phyloP scores from a whole-genome alignment of 2,329 filamentous ascomycete species.

The Ramularia collo-cygni region DNA sequence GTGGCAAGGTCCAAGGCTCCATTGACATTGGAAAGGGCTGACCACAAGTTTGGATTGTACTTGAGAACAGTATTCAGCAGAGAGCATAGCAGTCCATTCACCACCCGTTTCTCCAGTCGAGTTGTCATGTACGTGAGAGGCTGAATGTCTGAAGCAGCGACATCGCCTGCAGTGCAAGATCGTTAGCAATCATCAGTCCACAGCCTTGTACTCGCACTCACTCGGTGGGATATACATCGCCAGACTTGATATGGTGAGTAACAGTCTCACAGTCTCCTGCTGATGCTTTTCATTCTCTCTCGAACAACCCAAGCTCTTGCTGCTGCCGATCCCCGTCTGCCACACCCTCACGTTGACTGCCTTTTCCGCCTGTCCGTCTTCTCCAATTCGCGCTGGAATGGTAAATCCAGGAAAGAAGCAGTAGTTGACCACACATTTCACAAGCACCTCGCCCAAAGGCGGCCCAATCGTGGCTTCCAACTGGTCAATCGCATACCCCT shows the following conservation, averaged over 20 bases:
- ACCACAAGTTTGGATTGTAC: conserved; percentile 91
- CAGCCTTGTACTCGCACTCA: conserved; percentile 26
- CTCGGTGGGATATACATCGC: conserved; percentile 87
- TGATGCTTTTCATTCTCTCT: conserved; percentile 92
- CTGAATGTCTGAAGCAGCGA: conserved; percentile 76
- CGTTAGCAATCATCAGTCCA: not conserved
- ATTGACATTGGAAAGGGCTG: conserved; percentile 52
- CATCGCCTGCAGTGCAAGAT: conserved; percentile 40
- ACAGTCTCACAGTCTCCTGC: conserved; percentile 77
- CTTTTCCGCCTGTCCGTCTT: conserved; percentile 19
- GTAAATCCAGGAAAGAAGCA: conserved; percentile 91
- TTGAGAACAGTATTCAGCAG: conserved; percentile 91
- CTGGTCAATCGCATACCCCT: conserved; percentile 43
- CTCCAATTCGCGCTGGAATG: conserved; percentile 48
- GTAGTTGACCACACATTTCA: conserved; percentile 81
- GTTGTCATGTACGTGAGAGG: conserved; percentile 85
- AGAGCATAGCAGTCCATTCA: conserved; percentile 85
- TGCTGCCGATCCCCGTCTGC: conserved; percentile 96
- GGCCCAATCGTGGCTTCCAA: conserved; percentile 62
- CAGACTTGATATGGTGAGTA: conserved; percentile 80
- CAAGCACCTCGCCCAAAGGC: conserved; percentile 83
- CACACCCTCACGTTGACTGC: conserved; percentile 89
- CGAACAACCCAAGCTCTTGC: conserved; percentile 76
- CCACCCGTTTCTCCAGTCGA: conserved; percentile 82
- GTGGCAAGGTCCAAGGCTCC: conserved; percentile 82